Evolutionary conservation across 2,329 filamentous ascomycete genomes (phyloP), one percentile per base, ranked within the genome.

Genomic region (Aspergillus oerlinghausenensis): DNA sequence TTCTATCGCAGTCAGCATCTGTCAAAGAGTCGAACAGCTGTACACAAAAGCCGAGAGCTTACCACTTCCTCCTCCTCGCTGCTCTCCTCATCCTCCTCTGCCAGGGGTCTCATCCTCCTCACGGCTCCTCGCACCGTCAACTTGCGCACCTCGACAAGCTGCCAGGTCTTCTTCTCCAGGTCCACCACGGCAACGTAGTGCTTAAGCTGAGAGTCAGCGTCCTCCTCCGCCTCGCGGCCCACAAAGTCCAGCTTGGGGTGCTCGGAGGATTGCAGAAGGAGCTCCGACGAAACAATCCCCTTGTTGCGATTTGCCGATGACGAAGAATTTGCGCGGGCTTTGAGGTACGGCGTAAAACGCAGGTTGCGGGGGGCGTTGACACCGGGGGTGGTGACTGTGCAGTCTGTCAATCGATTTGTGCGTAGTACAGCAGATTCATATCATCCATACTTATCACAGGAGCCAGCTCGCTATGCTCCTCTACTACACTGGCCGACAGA

Each of bases 161-260:
- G 77, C 60, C 86, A 75, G 47, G 77, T 78, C 55, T 77, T 77
- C 4, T 76, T 77, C 26, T 75, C 70, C 0, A 82, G 81, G 60
- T 88, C 83, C 63, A 80, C 84, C 47, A 87, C 75, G 52, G 82
- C 84, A 57, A 86, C 70, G 62, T 87, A 88, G 71, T 87, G 83
- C 62, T 82, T 81, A 55, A 83, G 69, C 58, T 80, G 73, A 29
- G 77, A 78, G 56, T 84, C 79, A 51, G 79, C 75, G 43, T 77
- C 74, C 54, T 82, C 79, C 57, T 79, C 77, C 28, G 73, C 74
- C 63, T 79, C 77, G 38, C 74, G 75, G 23, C 81, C 84, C 21
- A 77, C 76, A 63, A 85, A 87, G 70, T 87, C 83, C 53, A 87
- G 76, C 52, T 80, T 82, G 14, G 81, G 75, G 61, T 87, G 84